A percentile compares a stretch with the other conserved stretches of the same genome.
These are phyloP conservation scores for Mrakia frigida DNA, from an alignment of 768 basidiomycete genomes.

Conservation along the genomic window DNA sequence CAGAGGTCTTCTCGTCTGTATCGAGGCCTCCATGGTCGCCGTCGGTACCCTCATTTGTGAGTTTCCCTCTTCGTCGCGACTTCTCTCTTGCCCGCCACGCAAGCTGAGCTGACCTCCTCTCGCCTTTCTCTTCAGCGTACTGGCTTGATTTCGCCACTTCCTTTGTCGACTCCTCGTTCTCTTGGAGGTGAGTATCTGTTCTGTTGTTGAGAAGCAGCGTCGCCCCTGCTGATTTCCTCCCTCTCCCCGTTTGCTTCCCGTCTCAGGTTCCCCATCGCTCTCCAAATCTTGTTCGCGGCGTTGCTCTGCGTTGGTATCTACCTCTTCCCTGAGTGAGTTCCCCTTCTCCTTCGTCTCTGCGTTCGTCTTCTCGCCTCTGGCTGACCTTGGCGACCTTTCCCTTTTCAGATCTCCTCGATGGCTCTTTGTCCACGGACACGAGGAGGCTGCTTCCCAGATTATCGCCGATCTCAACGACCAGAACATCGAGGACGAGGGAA, in stretches of 20 bases:
- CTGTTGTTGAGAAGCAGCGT: no score
- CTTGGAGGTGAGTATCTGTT: slow-evolving; percentile 46
- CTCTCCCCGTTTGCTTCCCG: no score
- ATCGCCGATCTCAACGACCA: slow-evolving; percentile 36
- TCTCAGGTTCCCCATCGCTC: slow-evolving; percentile 45
- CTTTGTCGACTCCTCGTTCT: slow-evolving; percentile 45
- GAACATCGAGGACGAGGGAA: slow-evolving; percentile 38
- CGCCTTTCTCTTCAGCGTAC: slow-evolving; percentile 33
- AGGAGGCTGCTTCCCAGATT: slow-evolving; percentile 38
- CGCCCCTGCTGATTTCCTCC: no score
- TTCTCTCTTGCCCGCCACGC: no score
- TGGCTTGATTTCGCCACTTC: slow-evolving; percentile 50
- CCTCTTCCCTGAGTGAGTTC: slow-evolving; percentile 44
- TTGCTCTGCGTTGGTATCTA: slow-evolving; percentile 44
- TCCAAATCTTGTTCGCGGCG: slow-evolving; percentile 49
- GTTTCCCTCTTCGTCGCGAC: no score
- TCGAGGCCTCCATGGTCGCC: slow-evolving; percentile 49
- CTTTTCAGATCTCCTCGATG: slow-evolving; percentile 44
- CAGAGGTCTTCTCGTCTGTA: slow-evolving; percentile 49
- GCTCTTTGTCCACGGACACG: slow-evolving; percentile 46
- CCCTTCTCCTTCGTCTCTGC: neutral
- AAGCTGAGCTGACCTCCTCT: no score
- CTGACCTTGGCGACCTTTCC: neutral
- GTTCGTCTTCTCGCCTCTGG: neutral
- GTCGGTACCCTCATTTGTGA: slow-evolving; percentile 43